Conservation (phyloP, 106 monocot genomes). For the Alisma plantagoaquatica region DNA sequence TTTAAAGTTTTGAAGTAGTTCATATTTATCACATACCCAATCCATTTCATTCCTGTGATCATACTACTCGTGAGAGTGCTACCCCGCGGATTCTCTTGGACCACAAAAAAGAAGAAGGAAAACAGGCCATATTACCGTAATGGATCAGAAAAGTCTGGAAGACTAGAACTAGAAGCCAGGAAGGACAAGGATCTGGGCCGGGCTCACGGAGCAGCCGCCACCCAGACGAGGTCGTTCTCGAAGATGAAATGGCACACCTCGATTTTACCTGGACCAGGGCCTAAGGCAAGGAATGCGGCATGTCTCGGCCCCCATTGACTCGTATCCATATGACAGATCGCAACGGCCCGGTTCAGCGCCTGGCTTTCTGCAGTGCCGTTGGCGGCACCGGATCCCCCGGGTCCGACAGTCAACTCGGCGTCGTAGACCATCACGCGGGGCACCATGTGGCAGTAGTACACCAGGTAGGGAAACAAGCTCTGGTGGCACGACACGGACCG, state of each 20-base stretch:
- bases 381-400: too few species aligned
- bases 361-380: neutral
- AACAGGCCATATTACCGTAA: too few species aligned
- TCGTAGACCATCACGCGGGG: slow-evolving; percentile 7
- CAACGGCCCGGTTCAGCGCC: neutral
- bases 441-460: slow-evolving; percentile 18
- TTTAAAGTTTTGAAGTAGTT: too few species aligned
- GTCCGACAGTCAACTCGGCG: slow-evolving; percentile 4
- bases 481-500: slow-evolving; percentile 19
- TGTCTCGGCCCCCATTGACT: slow-evolving; percentile 8
- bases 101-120: too few species aligned
- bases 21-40: too few species aligned
- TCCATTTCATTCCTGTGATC: too few species aligned
- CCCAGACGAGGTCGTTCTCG: slow-evolving; percentile 14
- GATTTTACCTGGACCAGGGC: slow-evolving; percentile 12
- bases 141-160: too few species aligned
- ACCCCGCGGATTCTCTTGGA: too few species aligned
- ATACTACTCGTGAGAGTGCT: too few species aligned
- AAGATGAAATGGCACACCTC: slow-evolving; percentile 14
- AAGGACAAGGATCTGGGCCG: too few species aligned
- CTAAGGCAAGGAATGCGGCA: slow-evolving; percentile 10
- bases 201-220: too few species aligned
- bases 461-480: slow-evolving; percentile 16
- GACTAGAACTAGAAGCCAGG: too few species aligned
- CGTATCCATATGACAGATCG: slow-evolving; percentile 11